A percentile compares a stretch with the other conserved stretches of the same genome.
These are phyloP conservation scores for Zygoascus sp. DNA, from an alignment of 1,139 yeast species.

Conservation along the genomic window DNA sequence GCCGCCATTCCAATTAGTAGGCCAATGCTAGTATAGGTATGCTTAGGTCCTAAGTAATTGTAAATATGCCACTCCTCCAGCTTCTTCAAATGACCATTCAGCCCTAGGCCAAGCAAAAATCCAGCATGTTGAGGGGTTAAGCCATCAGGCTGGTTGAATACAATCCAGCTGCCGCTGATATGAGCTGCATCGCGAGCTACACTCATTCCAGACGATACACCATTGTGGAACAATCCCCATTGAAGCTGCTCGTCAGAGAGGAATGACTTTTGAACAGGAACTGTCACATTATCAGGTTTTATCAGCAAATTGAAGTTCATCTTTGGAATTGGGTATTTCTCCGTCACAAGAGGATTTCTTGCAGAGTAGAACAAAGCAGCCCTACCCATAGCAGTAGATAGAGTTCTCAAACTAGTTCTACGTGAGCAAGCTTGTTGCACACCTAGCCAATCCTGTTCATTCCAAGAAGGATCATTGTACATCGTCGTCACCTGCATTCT, in stretches of 20 bases:
- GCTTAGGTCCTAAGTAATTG: conserved; percentile 88
- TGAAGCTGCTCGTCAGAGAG: conserved; percentile 50
- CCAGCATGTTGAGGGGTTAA: conserved; percentile 89
- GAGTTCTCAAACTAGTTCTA: conserved; percentile 63
- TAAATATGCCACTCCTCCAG: conserved; percentile 97
- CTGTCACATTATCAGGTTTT: conserved; percentile 62
- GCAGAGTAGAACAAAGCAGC: conserved; percentile 70
- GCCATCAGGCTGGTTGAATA: conserved; percentile 71
- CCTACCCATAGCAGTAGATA: conserved; percentile 74
- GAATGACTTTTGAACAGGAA: conserved; percentile 54
- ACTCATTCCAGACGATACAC: conserved; percentile 82
- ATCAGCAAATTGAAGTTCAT: conserved; percentile 66
- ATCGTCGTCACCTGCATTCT: conserved; percentile 48
- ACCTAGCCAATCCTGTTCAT: conserved; percentile 56
- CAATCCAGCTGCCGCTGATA: conserved; percentile 88
- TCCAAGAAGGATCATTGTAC: conserved; percentile 37
- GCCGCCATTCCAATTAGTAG: conserved; percentile 90
- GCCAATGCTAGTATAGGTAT: conserved; percentile 80
- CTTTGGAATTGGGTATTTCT: conserved; percentile 73
- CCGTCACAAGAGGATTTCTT: conserved; percentile 75
- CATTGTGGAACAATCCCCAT: conserved; percentile 94
- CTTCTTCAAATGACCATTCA: conserved; percentile 79
- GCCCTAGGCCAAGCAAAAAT: conserved; percentile 83
- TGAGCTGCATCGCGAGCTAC: conserved; percentile 66
- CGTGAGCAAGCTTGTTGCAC: conserved; percentile 63